A percentile compares a stretch with the other conserved stretches of the same genome.
Conservation (phyloP, 768 basidiomycete species). For the Naematelia aurantialba region DNA sequence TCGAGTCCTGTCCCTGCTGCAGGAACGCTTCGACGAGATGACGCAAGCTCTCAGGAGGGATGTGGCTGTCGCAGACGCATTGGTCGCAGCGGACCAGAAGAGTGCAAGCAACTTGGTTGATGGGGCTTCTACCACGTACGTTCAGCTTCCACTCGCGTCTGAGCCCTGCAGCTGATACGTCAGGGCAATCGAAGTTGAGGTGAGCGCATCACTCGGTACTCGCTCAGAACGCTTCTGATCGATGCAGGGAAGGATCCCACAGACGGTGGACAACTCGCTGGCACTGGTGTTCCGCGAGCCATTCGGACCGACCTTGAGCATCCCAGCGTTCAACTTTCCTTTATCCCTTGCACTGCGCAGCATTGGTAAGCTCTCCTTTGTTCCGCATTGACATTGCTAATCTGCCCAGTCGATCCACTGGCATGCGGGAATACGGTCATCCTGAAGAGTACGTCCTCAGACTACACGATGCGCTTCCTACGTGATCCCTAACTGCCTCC, state of each 20-base stretch:
- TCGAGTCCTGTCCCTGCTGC: slow-evolving; percentile 19
- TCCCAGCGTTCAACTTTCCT: slow-evolving; percentile 40
- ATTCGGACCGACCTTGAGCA: slow-evolving; percentile 38
- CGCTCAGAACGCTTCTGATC: not conserved
- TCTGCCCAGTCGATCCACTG: slow-evolving; percentile 45
- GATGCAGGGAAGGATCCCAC: slow-evolving; percentile 30
- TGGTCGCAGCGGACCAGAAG: slow-evolving; percentile 18
- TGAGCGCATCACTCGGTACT: not conserved
- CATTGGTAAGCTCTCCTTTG: slow-evolving; percentile 23
- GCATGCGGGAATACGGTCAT: slow-evolving; percentile 52
- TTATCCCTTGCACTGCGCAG: slow-evolving; percentile 32
- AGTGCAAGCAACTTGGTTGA: slow-evolving; percentile 19
- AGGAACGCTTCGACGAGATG: slow-evolving; percentile 19
- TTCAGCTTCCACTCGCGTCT: not conserved
- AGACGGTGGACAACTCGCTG: slow-evolving; percentile 28
- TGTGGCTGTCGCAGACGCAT: slow-evolving; percentile 18
- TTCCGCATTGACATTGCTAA: not conserved
- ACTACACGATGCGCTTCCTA: not conserved
- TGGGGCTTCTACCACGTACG: slow-evolving; percentile 29
- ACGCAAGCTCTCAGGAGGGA: slow-evolving; percentile 21
- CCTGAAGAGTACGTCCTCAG: slow-evolving; percentile 36
- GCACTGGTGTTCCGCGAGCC: slow-evolving; percentile 32
- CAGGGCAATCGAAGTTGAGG: slow-evolving; percentile 23
- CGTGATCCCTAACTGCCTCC: not conserved
- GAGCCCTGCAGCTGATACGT: not conserved